Base-by-base conservation (phyloP, 2,329 filamentous ascomycete species). In the Capronia coronata region DNA sequence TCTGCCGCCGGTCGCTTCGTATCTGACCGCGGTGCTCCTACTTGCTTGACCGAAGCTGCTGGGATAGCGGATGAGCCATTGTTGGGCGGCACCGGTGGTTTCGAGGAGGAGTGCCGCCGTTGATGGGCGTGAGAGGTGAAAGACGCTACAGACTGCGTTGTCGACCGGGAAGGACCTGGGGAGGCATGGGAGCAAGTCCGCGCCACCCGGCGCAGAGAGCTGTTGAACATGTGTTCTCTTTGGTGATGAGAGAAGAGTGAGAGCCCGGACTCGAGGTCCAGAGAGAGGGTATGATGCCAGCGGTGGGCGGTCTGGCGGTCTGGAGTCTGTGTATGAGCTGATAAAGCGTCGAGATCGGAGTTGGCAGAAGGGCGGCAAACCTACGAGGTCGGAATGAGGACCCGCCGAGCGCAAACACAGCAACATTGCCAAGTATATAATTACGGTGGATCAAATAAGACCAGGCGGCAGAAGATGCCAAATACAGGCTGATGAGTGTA, bases 51-150 rank as follows among this genome's bases (percentile, higher is more conserved):
- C 10, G 55, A 58, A 14, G 57, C 49, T 21, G 54, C 46, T 37
- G 59, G 52, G 27, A 62, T 56, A 10, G 55, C 46, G 3, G 59
- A 48, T 13, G 70, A 68, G 42, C 71, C 70, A 64, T 73, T 70
- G 52, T 70, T 73, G 2, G 71, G 68, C 27, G 68, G 68, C 34
- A 68, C 64, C 14, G 68, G 68, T 25, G 68, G 71, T 56, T 74
- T 74, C n/a, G 71, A 73, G 29, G 71, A 73, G 37, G 71, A 73
- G 62, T 73, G 71, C 49, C 71, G 67, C 53, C 70, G 67, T 58
- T 73, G 71, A 57, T 71, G 70, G 49, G 65, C 56, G 60, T 63
- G 61, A 40, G 64, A 64, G 51, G 64, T 64, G 49, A 58, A 65
- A 54, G 57, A 67, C 61, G 63, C 62, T 52, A 68, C 62, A 57